These are phyloP conservation scores for Berberis thunbergii DNA, from an alignment of 164 flowering plant genomes.

Conservation along the genomic window DNA sequence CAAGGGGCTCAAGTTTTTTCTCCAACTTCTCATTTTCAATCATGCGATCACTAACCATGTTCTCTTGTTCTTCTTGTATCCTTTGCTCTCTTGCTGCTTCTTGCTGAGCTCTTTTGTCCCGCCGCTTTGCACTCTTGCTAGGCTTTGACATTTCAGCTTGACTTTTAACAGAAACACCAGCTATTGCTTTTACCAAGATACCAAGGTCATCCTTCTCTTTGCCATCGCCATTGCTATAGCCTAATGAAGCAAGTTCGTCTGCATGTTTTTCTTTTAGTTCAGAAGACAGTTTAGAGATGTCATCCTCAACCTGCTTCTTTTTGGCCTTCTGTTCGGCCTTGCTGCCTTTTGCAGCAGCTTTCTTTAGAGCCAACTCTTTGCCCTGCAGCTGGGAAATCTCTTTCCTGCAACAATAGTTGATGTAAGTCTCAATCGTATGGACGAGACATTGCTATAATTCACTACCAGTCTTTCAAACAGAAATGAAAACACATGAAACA, in stretches of 20 bases:
- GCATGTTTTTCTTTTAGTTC: slow-evolving; percentile 74
- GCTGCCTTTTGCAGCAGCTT: slow-evolving; percentile 94
- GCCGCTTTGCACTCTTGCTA: slow-evolving; percentile 64
- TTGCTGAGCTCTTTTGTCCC: slow-evolving; percentile 80
- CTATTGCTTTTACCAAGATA: slow-evolving; percentile 68
- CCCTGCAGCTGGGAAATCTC: slow-evolving; percentile 66
- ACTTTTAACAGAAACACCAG: slow-evolving; percentile 29
- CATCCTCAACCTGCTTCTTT: slow-evolving; percentile 94
- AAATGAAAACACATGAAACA: too few species aligned
- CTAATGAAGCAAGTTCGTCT: slow-evolving; percentile 71
- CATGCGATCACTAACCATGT: slow-evolving; percentile 43
- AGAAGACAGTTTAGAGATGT: slow-evolving; percentile 54
- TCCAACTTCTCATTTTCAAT: slow-evolving; percentile 28
- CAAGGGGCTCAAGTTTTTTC: slow-evolving; percentile 77
- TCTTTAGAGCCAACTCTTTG: slow-evolving; percentile 67
- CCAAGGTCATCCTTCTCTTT: slow-evolving; percentile 43
- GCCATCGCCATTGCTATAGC: slow-evolving; percentile 28
- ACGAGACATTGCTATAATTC: too few species aligned
- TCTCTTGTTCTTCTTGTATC: slow-evolving; percentile 80
- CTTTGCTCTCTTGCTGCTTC: slow-evolving; percentile 87
- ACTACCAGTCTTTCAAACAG: too few species aligned
- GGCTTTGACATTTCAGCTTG: slow-evolving; percentile 48
- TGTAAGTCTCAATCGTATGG: too few species aligned
- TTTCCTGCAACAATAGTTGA: slow-evolving; percentile 36
- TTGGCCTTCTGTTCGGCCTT: slow-evolving; percentile 96